A percentile compares a stretch with the other conserved stretches of the same genome.
Evolutionary conservation across 1,284 basidiomycete species (phyloP).

Genomic region (Heliocybe sulcata): DNA sequence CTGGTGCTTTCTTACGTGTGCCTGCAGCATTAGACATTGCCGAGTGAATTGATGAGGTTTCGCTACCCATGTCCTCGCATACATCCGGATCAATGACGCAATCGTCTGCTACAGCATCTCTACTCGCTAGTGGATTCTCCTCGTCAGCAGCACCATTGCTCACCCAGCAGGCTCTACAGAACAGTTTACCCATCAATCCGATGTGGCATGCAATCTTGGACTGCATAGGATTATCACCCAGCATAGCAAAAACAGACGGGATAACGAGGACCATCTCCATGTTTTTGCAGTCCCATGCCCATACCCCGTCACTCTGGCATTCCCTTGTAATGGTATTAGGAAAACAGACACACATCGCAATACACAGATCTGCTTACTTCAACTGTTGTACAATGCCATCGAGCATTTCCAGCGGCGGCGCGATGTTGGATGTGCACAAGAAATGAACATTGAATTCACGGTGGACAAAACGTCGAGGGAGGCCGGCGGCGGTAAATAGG

Average conservation of each 20-base stretch:
- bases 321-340: conserved; percentile 11
- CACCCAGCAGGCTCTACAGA: conserved; percentile 27
- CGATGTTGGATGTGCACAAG: conserved; percentile 30
- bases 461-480: conserved; percentile 16
- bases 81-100: too few relatives aligned
- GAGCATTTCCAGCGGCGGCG: conserved; percentile 34
- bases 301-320: conserved; percentile 21
- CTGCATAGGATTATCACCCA: conserved; percentile 39
- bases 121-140: too few relatives aligned
- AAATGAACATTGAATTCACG: conserved; percentile 28
- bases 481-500: conserved; percentile 24
- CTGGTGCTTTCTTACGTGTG: too few relatives aligned
- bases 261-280: conserved; percentile 25
- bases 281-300: conserved; percentile 25
- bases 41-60: too few relatives aligned
- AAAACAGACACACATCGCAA: too few relatives aligned
- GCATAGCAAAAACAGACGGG: conserved; percentile 25
- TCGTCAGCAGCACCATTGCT: too few relatives aligned
- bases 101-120: too few relatives aligned
- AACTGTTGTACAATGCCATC: conserved; percentile 25
- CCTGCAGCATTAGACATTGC: too few relatives aligned
- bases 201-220: conserved; percentile 35
- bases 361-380: too few relatives aligned
- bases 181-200: conserved; percentile 27
- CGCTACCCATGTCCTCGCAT: too few relatives aligned